A percentile compares a stretch with the other conserved stretches of the same genome.
These are phyloP conservation scores for Dioszegia hungarica DNA, from an alignment of 768 basidiomycete genomes.

Conservation along the genomic window DNA sequence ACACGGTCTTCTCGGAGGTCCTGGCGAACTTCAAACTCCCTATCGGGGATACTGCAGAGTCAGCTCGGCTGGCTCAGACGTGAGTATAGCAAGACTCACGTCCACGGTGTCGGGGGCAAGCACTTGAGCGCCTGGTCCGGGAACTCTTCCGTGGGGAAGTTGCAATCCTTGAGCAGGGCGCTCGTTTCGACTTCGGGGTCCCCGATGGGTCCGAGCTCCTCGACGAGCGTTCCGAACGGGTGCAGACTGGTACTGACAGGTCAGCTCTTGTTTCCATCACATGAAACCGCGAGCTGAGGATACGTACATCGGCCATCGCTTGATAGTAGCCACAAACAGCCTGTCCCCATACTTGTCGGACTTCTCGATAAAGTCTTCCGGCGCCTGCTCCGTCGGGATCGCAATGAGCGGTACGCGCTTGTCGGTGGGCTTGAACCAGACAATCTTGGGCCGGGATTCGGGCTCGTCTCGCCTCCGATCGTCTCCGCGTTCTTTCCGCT, in stretches of 20 bases:
- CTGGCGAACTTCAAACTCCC: conserved; percentile 78
- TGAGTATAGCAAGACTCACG: conserved; percentile 20
- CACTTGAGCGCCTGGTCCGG: conserved; percentile 92
- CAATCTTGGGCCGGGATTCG: conserved; percentile 90
- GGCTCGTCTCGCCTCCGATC: conserved; percentile 74
- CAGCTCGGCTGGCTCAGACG: conserved; percentile 9
- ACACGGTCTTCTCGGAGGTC: conserved; percentile 79
- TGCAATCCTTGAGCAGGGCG: conserved; percentile 95
- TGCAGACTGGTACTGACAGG: conserved; percentile 82
- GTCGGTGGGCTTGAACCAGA: conserved; percentile 99
- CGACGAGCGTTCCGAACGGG: conserved; percentile 96
- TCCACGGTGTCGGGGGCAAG: conserved; percentile 91
- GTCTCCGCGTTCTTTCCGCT: conserved; percentile 91
- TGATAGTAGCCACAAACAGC: conserved; percentile 96
- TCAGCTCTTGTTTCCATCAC: conserved; percentile 36
- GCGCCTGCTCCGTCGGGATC: conserved; percentile 97
- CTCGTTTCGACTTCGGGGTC: conserved; percentile 97
- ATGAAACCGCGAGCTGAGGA: conserved; percentile 39
- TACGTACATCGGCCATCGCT: conserved; percentile 67
- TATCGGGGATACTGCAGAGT: conserved; percentile 68
- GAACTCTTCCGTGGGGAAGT: conserved; percentile 97
- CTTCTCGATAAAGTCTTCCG: conserved; percentile 88
- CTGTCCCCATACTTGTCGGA: conserved; percentile 84
- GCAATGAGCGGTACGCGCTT: conserved; percentile 98
- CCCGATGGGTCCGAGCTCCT: conserved; percentile 97